These are phyloP conservation scores for Helicocarpus griseus DNA, from an alignment of 2,329 filamentous ascomycete genomes.

Conservation along the genomic window DNA sequence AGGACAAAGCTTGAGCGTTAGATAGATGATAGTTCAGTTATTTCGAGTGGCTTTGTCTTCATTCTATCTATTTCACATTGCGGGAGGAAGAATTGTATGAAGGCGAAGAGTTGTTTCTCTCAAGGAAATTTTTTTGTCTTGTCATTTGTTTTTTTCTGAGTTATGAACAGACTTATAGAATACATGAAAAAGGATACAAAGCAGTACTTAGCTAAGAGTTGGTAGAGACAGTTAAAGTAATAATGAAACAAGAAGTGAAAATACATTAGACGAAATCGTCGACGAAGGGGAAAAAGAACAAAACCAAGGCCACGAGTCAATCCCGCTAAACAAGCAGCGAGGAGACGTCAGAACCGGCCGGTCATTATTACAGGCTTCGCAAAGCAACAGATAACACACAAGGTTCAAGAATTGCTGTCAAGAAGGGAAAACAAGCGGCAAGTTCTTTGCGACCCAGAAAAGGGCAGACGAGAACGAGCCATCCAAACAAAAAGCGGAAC, in stretches of 20 bases:
- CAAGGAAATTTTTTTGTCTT: background rate
- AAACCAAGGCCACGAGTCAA: slow-evolving; percentile 41
- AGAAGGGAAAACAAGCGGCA: background rate
- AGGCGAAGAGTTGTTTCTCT: no score
- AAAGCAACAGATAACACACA: slow-evolving; percentile 7
- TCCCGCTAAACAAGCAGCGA: slow-evolving; percentile 21
- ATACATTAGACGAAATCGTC: slow-evolving; percentile 3
- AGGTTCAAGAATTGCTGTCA: background rate
- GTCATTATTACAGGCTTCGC: slow-evolving; percentile 10
- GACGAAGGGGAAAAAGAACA: slow-evolving; percentile 6
- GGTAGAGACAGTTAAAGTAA: background rate
- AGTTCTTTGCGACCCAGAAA: background rate
- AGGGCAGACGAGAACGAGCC: background rate
- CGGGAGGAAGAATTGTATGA: no score
- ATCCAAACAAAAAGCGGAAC: background rate
- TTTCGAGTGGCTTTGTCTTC: no score
- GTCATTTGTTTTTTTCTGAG: background rate
- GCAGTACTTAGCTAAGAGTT: no score
- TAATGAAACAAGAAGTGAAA: background rate
- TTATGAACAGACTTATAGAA: no score
- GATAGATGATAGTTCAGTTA: no score
- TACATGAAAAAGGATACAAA: background rate
- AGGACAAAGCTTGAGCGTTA: no score
- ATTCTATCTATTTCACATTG: no score
- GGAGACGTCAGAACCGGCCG: slow-evolving; percentile 45